Conservation (phyloP, 768 basidiomycete genomes). For the Hericium coralloides region DNA sequence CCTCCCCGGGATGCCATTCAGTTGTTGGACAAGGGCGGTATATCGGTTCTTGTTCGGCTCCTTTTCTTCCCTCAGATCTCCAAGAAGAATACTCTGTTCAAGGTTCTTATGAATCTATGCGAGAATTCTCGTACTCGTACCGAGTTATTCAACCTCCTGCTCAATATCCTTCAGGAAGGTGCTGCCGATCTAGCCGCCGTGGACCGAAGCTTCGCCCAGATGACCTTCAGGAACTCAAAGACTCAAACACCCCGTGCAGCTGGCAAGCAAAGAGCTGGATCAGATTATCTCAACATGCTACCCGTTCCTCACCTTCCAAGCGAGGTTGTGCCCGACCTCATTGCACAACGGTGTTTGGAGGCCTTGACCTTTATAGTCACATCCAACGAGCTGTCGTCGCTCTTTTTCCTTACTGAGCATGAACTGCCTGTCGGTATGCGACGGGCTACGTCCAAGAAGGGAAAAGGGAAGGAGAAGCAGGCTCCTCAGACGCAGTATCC, state of each 20-base stretch:
- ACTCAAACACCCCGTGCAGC: slow-evolving; percentile 37
- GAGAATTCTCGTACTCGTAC: slow-evolving; percentile 88
- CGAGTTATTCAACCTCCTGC: slow-evolving; percentile 88
- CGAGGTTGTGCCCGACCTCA: slow-evolving; percentile 84
- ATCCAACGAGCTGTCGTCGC: slow-evolving; percentile 72
- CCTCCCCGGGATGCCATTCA: slow-evolving; percentile 82
- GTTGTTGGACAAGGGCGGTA: slow-evolving; percentile 82
- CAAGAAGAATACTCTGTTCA: slow-evolving; percentile 77
- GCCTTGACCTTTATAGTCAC: slow-evolving; percentile 82
- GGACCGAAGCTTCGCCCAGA: slow-evolving; percentile 88
- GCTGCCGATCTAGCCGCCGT: slow-evolving; percentile 87
- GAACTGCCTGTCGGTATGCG: slow-evolving; percentile 78
- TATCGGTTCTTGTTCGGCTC: slow-evolving; percentile 83
- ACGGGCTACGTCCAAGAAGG: slow-evolving; percentile 66
- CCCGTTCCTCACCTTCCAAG: slow-evolving; percentile 46
- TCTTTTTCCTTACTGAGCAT: slow-evolving; percentile 95
- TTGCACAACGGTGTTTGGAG: slow-evolving; percentile 92
- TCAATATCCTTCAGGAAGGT: slow-evolving; percentile 93
- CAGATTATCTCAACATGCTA: slow-evolving; percentile 43
- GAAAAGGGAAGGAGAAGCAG: slow-evolving; percentile 92
- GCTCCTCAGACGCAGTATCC: slow-evolving; percentile 79
- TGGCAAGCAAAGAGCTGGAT: slow-evolving; percentile 59
- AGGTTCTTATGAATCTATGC: slow-evolving; percentile 89
- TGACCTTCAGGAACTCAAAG: slow-evolving; percentile 67
- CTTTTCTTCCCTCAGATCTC: slow-evolving; percentile 95